These are phyloP conservation scores for Dendryphion nanum DNA, from an alignment of 2,329 filamentous ascomycete species.

Conservation along the genomic window DNA sequence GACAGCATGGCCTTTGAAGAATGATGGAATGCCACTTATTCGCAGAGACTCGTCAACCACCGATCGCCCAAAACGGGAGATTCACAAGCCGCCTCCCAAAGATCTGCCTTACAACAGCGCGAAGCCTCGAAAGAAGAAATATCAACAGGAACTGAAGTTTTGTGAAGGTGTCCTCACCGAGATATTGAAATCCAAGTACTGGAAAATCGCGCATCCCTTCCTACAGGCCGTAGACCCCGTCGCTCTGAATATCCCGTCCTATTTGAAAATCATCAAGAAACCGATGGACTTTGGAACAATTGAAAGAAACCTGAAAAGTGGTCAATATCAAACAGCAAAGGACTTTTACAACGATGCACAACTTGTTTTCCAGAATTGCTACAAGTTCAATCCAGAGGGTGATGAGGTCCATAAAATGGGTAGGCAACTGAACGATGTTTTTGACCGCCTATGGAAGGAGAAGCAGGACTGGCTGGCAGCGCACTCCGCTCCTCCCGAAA, in stretches of 20 bases:
- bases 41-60: slow-evolving; percentile 78
- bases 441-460: slow-evolving; percentile 71
- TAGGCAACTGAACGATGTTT: slow-evolving; percentile 70
- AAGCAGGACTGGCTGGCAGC: slow-evolving; percentile 80
- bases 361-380: slow-evolving; percentile 86
- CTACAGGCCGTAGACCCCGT: slow-evolving; percentile 86
- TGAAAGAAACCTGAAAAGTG: slow-evolving; percentile 69
- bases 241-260: slow-evolving; percentile 87
- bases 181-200: slow-evolving; percentile 72
- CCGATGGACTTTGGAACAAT: slow-evolving; percentile 95
- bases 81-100: slow-evolving; percentile 85
- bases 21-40: slow-evolving; percentile 76
- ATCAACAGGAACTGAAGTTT: slow-evolving; percentile 84
- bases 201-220: slow-evolving; percentile 69
- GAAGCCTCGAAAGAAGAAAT: slow-evolving; percentile 87
- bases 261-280: slow-evolving; percentile 91
- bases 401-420: slow-evolving; percentile 74
- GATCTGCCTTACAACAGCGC: slow-evolving; percentile 84
- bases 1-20: slow-evolving; percentile 69
- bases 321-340: slow-evolving; percentile 76
- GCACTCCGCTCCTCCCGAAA: slow-evolving; percentile 65
- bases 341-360: slow-evolving; percentile 83
- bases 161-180: slow-evolving; percentile 80
- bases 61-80: slow-evolving; percentile 87
- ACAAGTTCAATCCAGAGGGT: slow-evolving; percentile 81